Evolutionary conservation across 2,329 filamentous ascomycete species (phyloP), one percentile per base, ranked within the genome.

Genomic region (Lecanicillium sp.): DNA sequence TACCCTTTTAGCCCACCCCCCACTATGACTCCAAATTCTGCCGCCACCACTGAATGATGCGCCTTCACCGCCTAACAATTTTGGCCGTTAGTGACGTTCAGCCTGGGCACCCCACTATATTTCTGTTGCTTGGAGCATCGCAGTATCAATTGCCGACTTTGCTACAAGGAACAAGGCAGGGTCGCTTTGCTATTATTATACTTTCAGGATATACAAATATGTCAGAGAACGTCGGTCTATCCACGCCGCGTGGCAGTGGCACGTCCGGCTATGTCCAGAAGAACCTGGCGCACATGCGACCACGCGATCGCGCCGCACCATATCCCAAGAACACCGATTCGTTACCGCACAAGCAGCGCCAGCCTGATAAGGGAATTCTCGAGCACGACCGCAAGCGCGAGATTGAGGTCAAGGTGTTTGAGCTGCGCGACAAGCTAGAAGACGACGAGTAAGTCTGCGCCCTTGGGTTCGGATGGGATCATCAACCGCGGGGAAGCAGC

Each of bases 231-330:
- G 93, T 98, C 62, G 94, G 93, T 50, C 88, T 98, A 60, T 83
- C 86, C 49, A 98, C 93, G 4, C 93, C 93, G 3, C 85, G 93
- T 61, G 93, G 93, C 57, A 95, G 87, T 63, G 93, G 93, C 40
- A 98, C 93, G 49, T 97, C 91, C 1, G 93, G 93, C 63, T 97
- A 97, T 66, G 91, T 98, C 49, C 91, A 97, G 70, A 88, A 90
- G 67, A 98, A 97, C 72, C 81, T 90, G 29, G 93, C 93, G 15
- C 84, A 91, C 63, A 82, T 96, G 58, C 83, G 79, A 62, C 90
- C 87, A 24, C 90, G 91, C 69, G 89, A 95, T 70, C 79, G 81
- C 59, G 77, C 74, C 51, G 83, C 83, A 15, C 90, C 90, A 0
- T 95, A 95, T 67, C 79, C 83, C 26, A 81, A 81, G 53, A 81